Base-by-base conservation (phyloP, 495 filamentous ascomycete genomes). In the Parmelia sp. region DNA sequence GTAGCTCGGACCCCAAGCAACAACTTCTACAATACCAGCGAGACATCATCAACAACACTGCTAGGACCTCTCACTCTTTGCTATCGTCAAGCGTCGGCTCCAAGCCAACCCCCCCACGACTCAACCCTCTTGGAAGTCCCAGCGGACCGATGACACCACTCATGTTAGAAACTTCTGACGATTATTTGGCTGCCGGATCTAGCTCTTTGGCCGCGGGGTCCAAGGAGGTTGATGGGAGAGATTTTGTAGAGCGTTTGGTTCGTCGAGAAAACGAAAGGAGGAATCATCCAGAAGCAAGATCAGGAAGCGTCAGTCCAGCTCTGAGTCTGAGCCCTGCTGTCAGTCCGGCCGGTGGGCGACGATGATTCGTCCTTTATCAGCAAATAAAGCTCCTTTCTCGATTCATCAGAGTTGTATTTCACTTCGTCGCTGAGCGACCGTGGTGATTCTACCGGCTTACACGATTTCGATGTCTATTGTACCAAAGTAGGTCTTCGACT, bases 71-170 rank as follows among this genome's bases (percentile, higher is more conserved):
- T 60, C 40, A 39, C 9, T 55, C 61, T 55, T 25, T 40, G 2
- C 19, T 40, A 15, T 63, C 31, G 25, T 37, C 35, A 59, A 61
- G 63, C 65, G 58, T 74, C 66, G 64, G 68, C 63, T 67, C 79
- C 70, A 69, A 75, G 65, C 80, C 60, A 36, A 59, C 39, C 29
- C 86, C 86, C 27, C 90, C 90, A 11, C 77, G 84, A 23, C 71
- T 94, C 40, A 77, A 78, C 31, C 90, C 90, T 3, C 78, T 89
- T 5, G 83, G 83, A n/a, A 90, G 87, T 53, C 88, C 89, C 1
- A 89, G 89, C 0, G 66, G 57, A 27, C 88, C 88, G 0, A 88
- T 92, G 45, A 92, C 90, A 3, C 90, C 90, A 0, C 79, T 94
- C 72, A 82, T 83, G 4, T 73, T 94, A 36, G 88, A 91, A 68